Evolutionary conservation across 768 basidiomycete species (phyloP), one percentile per base, ranked within the genome.

Genomic region (Rhizopogon vesiculosus): DNA sequence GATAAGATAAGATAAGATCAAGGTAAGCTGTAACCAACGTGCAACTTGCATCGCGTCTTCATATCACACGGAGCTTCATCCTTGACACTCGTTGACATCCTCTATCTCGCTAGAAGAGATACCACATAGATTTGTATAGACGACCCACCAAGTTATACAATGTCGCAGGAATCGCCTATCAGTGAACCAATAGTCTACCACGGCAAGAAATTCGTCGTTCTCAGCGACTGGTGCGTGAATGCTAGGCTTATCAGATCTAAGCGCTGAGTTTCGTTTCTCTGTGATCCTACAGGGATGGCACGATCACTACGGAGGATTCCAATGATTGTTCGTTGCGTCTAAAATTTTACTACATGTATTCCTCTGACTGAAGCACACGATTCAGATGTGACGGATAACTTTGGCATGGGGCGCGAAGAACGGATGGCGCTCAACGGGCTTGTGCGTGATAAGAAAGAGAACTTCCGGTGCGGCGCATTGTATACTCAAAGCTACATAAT

Each of bases 251-350:
- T 28, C 3, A 56, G 35, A 35, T 38, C 38, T 55, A 48, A 35
- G 19, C 19, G 42, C 28, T 46, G 13, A 18, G 16, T 22, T 12
- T 31, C 16, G 12, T 18, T 9, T 22, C 51, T 16, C 52, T 33
- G 45, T 38, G 44, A 31, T 33, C 28, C 54, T 57, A 18, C 68
- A 91, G 90, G 91, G 90, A 93, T 74, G 90, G 90, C 63, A 98
- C 94, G 13, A 96, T 98, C 73, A 96, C 94, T 3, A 93, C 82
- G 41, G 83, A 81, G 64, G 94, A 98, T 68, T 93, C 91, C 7
- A 98, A 98, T 69, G 94, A 97, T 64, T 93, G 89, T 93, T 66
- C 59, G 85, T 54, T 5, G 13, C n/a, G 43, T 28, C 46, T 10
- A 22, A n/a, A 31, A 46, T 15, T 52, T 49, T 31, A 41, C 19